Evolutionary conservation across 495 filamentous ascomycete genomes (phyloP), one percentile per base, ranked within the genome.

Genomic region (Mytilinidion resinicola): DNA sequence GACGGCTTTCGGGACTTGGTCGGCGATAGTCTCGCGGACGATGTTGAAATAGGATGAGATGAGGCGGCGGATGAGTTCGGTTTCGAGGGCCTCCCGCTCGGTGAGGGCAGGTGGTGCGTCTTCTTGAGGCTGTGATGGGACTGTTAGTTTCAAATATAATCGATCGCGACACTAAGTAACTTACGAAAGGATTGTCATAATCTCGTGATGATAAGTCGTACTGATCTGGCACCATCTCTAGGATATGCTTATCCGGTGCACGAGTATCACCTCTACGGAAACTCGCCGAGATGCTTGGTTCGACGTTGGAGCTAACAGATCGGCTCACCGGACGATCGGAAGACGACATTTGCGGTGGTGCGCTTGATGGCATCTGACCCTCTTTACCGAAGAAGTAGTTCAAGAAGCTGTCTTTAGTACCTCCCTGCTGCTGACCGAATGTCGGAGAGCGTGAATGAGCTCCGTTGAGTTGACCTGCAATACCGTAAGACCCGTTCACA

Each of bases 311-410:
- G 70, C 82, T 86, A 20, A 86, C 83, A 61, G 91, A 87, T 59
- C 88, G 77, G 44, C 70, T 74, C 20, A 77, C 77, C 58, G 67
- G 77, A 61, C 69, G 77, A 67, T 64, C 63, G 25, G 37, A 17
- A 53, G 17, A 34, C 47, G 67, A 61, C 14, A 67, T 61, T 0
- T 76, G 73, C 4, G 74, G 69, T 30, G 69, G 69, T 36, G 69
- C 37, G 3, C 64, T 67, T 47, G 80, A 80, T 11, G 49, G 41
- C 41, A 79, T 65, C 3, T 77, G 74, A 11, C 89, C 89, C 61
- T 97, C 92, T 63, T 97, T 96, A 51, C 93, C 91, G 66, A 98
- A 98, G 76, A 98, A 98, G 70, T 97, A 98, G 70, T 91, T 96
- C 53, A 98, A 72, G 76, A 98, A 98, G 0, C 90, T 92, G 74